A percentile compares a stretch with the other conserved stretches of the same genome.
Conservation (phyloP, 2,329 filamentous ascomycete genomes). For the Pyricularia pennisetigena region DNA sequence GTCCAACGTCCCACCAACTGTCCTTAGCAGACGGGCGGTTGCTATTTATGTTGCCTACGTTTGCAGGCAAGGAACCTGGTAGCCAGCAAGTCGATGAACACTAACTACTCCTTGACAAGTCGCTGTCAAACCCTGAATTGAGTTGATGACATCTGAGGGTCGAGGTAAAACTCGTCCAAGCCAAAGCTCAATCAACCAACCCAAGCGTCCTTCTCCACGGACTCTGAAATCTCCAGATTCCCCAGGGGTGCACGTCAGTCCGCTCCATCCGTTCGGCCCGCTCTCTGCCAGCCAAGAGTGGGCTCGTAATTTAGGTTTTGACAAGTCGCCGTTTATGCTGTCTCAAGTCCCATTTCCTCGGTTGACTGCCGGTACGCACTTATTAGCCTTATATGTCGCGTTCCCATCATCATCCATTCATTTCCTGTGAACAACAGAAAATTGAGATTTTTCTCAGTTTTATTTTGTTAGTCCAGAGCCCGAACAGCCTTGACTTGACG, state of each 20-base stretch:
- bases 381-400: background rate
- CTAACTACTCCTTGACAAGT: background rate
- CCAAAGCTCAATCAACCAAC: background rate
- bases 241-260: background rate
- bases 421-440: background rate
- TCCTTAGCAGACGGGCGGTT: background rate
- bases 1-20: background rate
- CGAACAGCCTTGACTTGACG: background rate
- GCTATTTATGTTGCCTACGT: background rate
- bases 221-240: background rate
- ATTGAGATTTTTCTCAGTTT: too few species aligned
- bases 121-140: background rate
- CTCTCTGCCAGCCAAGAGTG: background rate
- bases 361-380: background rate
- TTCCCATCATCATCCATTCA: background rate
- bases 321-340: background rate
- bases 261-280: background rate
- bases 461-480: background rate
- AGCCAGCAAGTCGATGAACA: too few species aligned
- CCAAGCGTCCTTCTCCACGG: background rate
- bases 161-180: background rate
- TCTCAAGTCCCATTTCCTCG: background rate
- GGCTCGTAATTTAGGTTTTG: background rate
- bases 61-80: too few species aligned
- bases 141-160: background rate